Evolutionary conservation across 73 alveolate genomes (phyloP).

Genomic region (Tetrahymena malaccensis): DNA sequence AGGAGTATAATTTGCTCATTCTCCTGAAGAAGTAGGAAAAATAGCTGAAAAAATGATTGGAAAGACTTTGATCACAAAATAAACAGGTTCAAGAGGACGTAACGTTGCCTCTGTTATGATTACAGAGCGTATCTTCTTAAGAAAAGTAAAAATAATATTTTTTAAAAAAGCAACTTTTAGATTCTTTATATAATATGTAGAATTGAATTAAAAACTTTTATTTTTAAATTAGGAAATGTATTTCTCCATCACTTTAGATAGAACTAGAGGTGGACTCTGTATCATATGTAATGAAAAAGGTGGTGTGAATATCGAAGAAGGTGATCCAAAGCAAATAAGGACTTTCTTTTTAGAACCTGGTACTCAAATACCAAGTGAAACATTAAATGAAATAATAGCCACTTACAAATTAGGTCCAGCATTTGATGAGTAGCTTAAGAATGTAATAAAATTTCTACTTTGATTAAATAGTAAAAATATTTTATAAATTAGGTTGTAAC

Average conservation of each 20-base stretch:
- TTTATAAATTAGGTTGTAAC: slow-evolving; percentile 1
- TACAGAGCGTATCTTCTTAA: slow-evolving; percentile 32
- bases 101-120: slow-evolving; percentile 53
- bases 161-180: not conserved
- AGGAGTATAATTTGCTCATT: slow-evolving; percentile 51
- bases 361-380: slow-evolving; percentile 39
- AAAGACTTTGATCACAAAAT: slow-evolving; percentile 63
- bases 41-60: slow-evolving; percentile 61
- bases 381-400: slow-evolving; percentile 45
- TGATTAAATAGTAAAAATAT: not conserved
- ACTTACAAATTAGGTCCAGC: slow-evolving; percentile 7
- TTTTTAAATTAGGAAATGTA: slow-evolving; percentile 31
- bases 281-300: slow-evolving; percentile 54
- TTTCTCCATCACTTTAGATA: slow-evolving; percentile 40
- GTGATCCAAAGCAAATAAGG: slow-evolving; percentile 58
- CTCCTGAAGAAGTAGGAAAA: slow-evolving; percentile 57
- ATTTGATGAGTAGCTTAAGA: slow-evolving; percentile 35
- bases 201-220: not conserved
- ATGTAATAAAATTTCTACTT: not conserved
- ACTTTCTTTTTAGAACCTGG: slow-evolving; percentile 41
- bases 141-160: not conserved
- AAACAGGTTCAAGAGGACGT: slow-evolving; percentile 79
- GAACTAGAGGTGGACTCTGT: slow-evolving; percentile 59
- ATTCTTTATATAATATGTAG: not conserved
- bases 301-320: slow-evolving; percentile 77